Evolutionary conservation across 1,284 basidiomycete species (phyloP), one percentile per base, ranked within the genome.

Genomic region (Cryptococcus sp.): DNA sequence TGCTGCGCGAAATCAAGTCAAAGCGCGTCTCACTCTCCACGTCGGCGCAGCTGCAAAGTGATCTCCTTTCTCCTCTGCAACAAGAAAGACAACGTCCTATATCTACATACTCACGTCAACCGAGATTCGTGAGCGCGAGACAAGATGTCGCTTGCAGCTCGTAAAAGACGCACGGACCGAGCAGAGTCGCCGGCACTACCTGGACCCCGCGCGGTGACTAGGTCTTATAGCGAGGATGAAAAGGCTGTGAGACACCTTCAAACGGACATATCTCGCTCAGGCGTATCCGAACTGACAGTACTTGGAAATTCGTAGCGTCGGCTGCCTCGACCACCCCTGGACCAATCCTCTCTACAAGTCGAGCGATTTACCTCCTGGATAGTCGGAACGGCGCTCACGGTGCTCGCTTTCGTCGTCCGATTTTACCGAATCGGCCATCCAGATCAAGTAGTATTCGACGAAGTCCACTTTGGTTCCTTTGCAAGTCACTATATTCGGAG

Each of bases 361-460:
- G 78, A 79, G 59, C 62, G 57, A 49, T 30, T 74, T 50, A 25
- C 56, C n/a, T 73, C 70, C 3, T 76, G 66, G 64, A 57, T 61
- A 1, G 60, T 66, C n/a, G 73, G 66, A 16, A 46, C 59, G 0
- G 55, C 56, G 2, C 81, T 95, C 54, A 92, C 91, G 19, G 80
- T 83, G 2, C 73, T 91, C 42, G 89, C 91, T 15, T 88, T 92
- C 72, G 84, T 85, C 20, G 78, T 94, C 56, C 86, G 93, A 50
- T 95, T 97, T 81, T 93, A 89, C 82, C 90, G 92, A 81, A 93
- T 97, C 79, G 89, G 88, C 75, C 87, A 92, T 75, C 93, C 93
- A 43, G 88, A 92, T 80, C 87, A 92, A 81, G 93, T 97, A 63
- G 94, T 96, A 38, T 97, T 97, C 77, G 93, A 97, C 76, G 93